phyloP scores from a whole-genome alignment of 2,329 filamentous ascomycete genomes.

The Colletotrichum sp. region DNA sequence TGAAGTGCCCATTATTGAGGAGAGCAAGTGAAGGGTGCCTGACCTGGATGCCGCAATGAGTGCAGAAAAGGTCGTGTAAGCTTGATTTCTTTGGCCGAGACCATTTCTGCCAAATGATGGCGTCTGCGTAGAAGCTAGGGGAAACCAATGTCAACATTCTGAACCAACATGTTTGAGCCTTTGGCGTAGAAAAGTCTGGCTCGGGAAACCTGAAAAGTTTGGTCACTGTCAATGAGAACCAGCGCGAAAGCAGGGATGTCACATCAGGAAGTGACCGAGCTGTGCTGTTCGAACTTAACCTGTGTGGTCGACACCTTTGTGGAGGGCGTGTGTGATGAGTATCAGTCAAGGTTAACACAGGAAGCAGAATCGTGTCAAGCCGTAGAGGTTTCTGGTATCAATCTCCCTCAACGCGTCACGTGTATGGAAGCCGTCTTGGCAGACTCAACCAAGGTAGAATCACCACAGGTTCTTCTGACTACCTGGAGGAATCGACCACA shows the following conservation, averaged over 20 bases:
- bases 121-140: not conserved
- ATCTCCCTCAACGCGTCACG: rapidly evolving
- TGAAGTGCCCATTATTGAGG: too few relatives aligned
- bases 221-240: not conserved
- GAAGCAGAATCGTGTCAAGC: not conserved
- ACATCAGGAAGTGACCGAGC: not conserved
- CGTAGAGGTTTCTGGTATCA: not conserved
- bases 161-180: not conserved
- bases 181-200: rapidly evolving
- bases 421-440: not conserved
- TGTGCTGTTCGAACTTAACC: not conserved
- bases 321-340: not conserved
- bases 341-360: not conserved
- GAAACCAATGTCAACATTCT: not conserved
- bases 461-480: not conserved
- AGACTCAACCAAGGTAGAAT: not conserved
- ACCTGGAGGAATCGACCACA: not conserved
- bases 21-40: too few relatives aligned
- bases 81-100: too few relatives aligned
- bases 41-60: too few relatives aligned
- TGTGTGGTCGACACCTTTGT: not conserved
- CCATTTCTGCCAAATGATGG: not conserved
- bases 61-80: too few relatives aligned
- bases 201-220: not conserved
- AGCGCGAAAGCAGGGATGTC: not conserved